Evolutionary conservation across 2,329 filamentous ascomycete species (phyloP).

Genomic region (Incumbomyces lentus): DNA sequence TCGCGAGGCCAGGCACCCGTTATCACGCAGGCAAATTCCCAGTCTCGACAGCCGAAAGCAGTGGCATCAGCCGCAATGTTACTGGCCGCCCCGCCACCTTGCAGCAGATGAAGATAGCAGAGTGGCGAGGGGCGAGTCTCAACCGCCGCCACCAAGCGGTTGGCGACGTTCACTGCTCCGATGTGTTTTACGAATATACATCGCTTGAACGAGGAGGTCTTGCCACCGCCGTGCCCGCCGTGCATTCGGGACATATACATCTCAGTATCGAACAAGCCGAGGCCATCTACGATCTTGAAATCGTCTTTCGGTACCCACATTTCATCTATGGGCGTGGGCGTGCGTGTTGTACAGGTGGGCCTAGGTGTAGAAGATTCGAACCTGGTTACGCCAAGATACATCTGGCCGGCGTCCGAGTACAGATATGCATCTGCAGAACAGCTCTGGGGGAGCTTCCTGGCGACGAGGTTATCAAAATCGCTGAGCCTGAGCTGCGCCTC

Average conservation of each 20-base stretch:
- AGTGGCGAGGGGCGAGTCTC: conserved; percentile 40
- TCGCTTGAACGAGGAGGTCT: conserved; percentile 55
- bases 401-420: conserved; percentile 36
- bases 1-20: conserved; percentile 52
- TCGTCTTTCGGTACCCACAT: conserved; percentile 28
- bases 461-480: conserved; percentile 32
- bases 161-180: conserved; percentile 24
- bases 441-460: conserved; percentile 31
- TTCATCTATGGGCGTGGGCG: too few species aligned
- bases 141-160: conserved; percentile 37
- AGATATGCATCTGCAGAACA: conserved; percentile 48
- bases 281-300: conserved; percentile 33
- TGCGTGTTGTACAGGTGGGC: too few species aligned
- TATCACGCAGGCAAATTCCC: conserved; percentile 54
- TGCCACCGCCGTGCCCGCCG: conserved; percentile 46
- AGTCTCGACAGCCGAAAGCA: conserved; percentile 54
- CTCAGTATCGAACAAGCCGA: conserved; percentile 48
- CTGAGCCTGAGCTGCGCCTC: conserved; percentile 30
- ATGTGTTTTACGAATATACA: conserved; percentile 50
- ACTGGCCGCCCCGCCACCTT: conserved; percentile 45
- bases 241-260: conserved; percentile 54
- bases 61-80: conserved; percentile 37
- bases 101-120: conserved; percentile 55
- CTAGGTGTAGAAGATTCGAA: conserved; percentile 28
- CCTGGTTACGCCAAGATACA: conserved; percentile 45